Evolutionary conservation across 1,284 basidiomycete genomes (phyloP), one percentile per base, ranked within the genome.

Genomic region (Wallemia mellicola): DNA sequence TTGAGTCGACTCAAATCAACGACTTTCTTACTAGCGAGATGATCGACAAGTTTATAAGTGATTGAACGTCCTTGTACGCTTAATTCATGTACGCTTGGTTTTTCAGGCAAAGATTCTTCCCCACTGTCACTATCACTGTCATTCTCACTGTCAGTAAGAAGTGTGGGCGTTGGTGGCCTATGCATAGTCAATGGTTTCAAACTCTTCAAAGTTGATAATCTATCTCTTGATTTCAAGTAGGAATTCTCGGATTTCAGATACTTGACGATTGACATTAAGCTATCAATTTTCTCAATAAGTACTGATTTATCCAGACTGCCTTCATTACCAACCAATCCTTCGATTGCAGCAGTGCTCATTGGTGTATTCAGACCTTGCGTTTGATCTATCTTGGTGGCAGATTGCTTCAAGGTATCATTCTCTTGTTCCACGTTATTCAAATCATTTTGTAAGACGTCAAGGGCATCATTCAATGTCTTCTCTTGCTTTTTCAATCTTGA

Each of bases 201-300:
- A 1, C 78, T 69, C 62, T 83, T 77, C 60, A 96, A 79, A 65
- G 88, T 83, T 60, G 77, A 76, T 63, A 91, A 77, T 0, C 95
- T 74, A 66, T 88, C 86, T 67, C 85, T 81, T 1, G 86, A 83
- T 67, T 86, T 91, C 68, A 98, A 79, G 67, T 84, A 84, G 1
- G 84, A 78, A 69, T 98, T 98, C 70, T 98, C 92, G 32, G 76
- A 79, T 22, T 89, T 80, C 27, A 98, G 73, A 77, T 84, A 92
- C 27, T 84, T 79, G 26, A 98, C 78, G 0, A 87, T 87, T 1
- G 82, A 80, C 54, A 86, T 82, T 22, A 96, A 76, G n/a, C 82
- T 82, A 59, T 92, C 86, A 65, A 96, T 78, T 81, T 92, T 68
- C 68, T 89, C 85, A 25, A 86, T 70, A 5, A 91, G 75, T 68